Evolutionary conservation across 2,329 filamentous ascomycete species (phyloP).

Genomic region (Alternaria ethzedia): DNA sequence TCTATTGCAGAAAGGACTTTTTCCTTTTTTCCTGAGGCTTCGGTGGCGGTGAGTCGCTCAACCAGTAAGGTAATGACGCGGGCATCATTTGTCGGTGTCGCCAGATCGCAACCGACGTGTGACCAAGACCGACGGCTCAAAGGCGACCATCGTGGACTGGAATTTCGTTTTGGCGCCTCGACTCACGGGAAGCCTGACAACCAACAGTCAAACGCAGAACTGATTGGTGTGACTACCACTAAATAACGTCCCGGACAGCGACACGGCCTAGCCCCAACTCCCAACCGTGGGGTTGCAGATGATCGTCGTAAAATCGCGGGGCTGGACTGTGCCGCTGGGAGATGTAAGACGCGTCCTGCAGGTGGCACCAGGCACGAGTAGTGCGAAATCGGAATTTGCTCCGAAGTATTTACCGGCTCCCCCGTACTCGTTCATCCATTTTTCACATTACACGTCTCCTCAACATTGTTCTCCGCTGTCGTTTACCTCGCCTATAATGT

Average conservation of each 20-base stretch:
- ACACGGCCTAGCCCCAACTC: conserved; percentile 1
- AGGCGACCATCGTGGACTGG: not conserved
- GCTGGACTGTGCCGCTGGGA: conserved; percentile 4
- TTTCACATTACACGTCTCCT: not conserved
- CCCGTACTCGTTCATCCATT: not conserved
- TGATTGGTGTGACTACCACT: not conserved
- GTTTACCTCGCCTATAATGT: conserved; percentile 18
- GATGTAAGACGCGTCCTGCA: not conserved
- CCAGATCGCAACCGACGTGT: not conserved
- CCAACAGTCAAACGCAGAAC: not conserved
- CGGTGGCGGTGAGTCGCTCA: not conserved
- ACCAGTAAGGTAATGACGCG: not conserved
- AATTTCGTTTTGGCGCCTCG: not conserved
- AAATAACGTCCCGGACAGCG: not conserved
- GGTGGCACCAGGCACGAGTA: not conserved
- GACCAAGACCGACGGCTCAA: not conserved
- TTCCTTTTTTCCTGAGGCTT: not conserved
- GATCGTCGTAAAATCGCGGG: conserved; percentile 12
- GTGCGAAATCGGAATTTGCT: conserved; percentile 14
- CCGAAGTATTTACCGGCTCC: conserved; percentile 10
- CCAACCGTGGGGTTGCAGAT: conserved; percentile 6
- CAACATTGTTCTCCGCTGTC: not conserved
- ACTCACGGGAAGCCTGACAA: not conserved
- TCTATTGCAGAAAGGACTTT: not conserved
- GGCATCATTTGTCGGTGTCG: not conserved